Evolutionary conservation across 108 stramenopile genomes (phyloP).

Genomic region (Skeletonema costatum): DNA sequence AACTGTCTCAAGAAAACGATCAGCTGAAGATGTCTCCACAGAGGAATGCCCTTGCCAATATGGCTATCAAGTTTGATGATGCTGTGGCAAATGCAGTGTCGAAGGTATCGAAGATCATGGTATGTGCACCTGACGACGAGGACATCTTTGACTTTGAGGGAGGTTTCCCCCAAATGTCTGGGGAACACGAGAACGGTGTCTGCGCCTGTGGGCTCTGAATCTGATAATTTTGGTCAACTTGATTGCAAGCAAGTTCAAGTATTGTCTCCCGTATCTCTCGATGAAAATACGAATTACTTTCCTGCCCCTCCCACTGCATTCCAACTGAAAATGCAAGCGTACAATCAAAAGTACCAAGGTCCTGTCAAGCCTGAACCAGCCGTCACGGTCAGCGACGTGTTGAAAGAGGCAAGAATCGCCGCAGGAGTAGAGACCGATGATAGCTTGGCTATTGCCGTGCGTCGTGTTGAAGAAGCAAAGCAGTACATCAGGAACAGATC

Average conservation of each 20-base stretch:
- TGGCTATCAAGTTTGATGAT: constrained; percentile 23
- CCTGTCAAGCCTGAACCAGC: not conserved
- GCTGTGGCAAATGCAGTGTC: constrained; percentile 10
- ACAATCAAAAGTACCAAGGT: not conserved
- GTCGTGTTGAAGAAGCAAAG: not conserved
- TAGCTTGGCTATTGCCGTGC: not conserved
- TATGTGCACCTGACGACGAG: constrained; percentile 5
- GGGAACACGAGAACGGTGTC: not conserved
- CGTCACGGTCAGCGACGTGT: not conserved
- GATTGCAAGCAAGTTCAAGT: not conserved
- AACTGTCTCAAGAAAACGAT: not conserved
- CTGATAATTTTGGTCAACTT: not conserved
- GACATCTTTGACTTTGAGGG: not conserved
- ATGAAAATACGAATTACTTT: not conserved
- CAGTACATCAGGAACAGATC: constrained; percentile 1
- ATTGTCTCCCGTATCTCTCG: not conserved
- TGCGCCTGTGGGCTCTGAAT: not conserved
- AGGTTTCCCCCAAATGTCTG: not conserved
- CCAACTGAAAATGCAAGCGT: not conserved
- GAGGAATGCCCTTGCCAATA: constrained; percentile 11
- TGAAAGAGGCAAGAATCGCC: not conserved
- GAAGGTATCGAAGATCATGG: constrained; percentile 1
- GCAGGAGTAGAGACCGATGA: not conserved
- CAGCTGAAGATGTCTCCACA: not conserved
- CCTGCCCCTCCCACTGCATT: not conserved